A percentile compares a stretch with the other conserved stretches of the same genome.
Conservation (phyloP, 2,329 filamentous ascomycete genomes). For the Paradendryphiella salina region DNA sequence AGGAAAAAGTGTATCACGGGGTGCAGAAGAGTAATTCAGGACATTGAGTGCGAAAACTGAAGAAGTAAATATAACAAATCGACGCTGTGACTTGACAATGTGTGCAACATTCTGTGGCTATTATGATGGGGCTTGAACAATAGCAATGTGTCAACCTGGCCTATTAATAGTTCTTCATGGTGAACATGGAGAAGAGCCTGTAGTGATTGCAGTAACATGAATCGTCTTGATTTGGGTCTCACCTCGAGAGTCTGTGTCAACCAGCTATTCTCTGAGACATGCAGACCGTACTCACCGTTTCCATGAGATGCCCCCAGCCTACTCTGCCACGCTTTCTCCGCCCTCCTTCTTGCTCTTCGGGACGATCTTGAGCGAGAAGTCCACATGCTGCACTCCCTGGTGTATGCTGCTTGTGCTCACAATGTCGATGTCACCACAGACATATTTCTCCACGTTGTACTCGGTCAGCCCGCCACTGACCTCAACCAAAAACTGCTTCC, state of each 20-base stretch:
- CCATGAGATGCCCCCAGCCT: not conserved
- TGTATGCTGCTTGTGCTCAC: slow-evolving; percentile 96
- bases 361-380: slow-evolving; percentile 91
- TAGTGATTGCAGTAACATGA: not conserved
- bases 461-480: slow-evolving; percentile 87
- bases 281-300: not conserved
- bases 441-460: slow-evolving; percentile 80
- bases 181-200: too few relatives aligned
- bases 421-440: slow-evolving; percentile 85
- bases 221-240: not conserved
- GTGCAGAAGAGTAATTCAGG: too few relatives aligned
- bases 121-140: slow-evolving; percentile 12
- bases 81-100: not conserved
- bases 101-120: not conserved
- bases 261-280: not conserved
- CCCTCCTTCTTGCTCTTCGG: slow-evolving; percentile 46
- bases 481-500: slow-evolving; percentile 75
- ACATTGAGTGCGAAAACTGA: not conserved
- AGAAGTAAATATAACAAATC: not conserved
- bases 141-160: not conserved
- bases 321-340: slow-evolving; percentile 19
- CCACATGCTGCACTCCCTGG: slow-evolving; percentile 89
- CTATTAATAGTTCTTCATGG: not conserved
- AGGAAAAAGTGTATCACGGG: not conserved
- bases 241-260: not conserved